A percentile compares a stretch with the other conserved stretches of the same genome.
phyloP scores from a whole-genome alignment of 768 basidiomycete genomes.

The Termitomyces sp. region DNA sequence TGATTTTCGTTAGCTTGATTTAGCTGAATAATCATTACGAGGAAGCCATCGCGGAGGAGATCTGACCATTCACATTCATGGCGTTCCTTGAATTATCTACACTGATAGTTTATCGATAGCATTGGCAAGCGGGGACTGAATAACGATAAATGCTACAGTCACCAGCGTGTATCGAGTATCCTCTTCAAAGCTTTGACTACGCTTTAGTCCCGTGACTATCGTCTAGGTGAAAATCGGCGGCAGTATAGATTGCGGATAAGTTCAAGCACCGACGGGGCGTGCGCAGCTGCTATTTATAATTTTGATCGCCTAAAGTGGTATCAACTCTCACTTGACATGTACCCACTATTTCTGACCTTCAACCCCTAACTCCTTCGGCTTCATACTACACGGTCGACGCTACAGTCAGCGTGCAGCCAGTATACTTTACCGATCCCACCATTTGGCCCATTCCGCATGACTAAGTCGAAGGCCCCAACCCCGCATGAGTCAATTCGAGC shows the following conservation, averaged over 20 bases:
- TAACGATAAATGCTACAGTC: neutral
- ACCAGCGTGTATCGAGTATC: no score
- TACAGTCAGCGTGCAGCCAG: neutral
- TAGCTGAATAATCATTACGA: neutral
- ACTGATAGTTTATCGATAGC: neutral
- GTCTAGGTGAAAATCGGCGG: neutral
- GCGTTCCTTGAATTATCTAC: neutral
- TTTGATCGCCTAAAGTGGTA: conserved; percentile 1
- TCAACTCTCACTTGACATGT: conserved; percentile 1
- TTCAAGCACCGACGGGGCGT: conserved; percentile 3
- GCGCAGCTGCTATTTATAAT: neutral
- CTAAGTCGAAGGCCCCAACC: conserved; percentile 51
- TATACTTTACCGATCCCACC: neutral
- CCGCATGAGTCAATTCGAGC: conserved; percentile 64
- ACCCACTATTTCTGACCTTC: conserved; percentile 4
- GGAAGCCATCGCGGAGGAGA: no score
- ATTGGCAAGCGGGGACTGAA: neutral
- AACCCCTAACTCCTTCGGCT: conserved; percentile 4
- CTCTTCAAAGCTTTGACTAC: neutral
- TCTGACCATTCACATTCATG: neutral
- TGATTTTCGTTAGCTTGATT: neutral
- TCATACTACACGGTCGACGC: neutral
- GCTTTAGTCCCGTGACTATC: neutral
- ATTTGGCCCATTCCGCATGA: conserved; percentile 31
- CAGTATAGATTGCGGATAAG: neutral